phyloP scores from a whole-genome alignment of 345 rosid genomes.

The Syzygium oleosum region DNA sequence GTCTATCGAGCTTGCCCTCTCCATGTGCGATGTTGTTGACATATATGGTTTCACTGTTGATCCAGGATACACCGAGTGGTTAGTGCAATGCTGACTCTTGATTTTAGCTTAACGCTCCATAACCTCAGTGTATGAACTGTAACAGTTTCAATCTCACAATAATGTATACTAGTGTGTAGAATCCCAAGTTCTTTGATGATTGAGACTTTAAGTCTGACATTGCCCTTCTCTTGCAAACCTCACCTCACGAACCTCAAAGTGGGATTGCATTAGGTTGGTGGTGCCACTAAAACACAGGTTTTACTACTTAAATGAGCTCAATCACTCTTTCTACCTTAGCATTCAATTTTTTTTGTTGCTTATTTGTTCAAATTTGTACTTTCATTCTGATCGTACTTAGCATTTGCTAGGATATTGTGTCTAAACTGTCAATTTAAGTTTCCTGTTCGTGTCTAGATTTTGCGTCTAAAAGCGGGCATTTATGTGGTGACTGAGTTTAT shows the following conservation, averaged over 20 bases:
- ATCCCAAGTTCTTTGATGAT: background rate
- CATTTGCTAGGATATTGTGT: background rate
- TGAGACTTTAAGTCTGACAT: background rate
- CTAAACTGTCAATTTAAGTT: background rate
- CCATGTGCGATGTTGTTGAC: conserved; percentile 91
- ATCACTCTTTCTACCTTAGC: background rate
- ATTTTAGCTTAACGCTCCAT: background rate
- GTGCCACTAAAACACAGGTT: background rate
- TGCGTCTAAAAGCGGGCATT: background rate
- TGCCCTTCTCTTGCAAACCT: background rate
- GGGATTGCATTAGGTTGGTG: background rate
- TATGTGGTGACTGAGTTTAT: background rate
- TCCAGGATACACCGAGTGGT: conserved; percentile 99
- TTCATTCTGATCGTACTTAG: background rate
- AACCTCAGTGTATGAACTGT: background rate
- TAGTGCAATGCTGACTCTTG: conserved; percentile 5
- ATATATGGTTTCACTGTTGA: conserved; percentile 97
- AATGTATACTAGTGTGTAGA: background rate
- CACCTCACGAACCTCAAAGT: background rate
- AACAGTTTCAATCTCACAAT: background rate
- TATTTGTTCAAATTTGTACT: background rate
- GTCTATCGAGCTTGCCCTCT: conserved; percentile 85
- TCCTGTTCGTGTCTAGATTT: background rate
- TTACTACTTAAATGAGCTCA: background rate
- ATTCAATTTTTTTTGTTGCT: background rate